These are phyloP conservation scores for Lycium ferocissimum DNA, from an alignment of 257 asterid species.

Conservation along the genomic window DNA sequence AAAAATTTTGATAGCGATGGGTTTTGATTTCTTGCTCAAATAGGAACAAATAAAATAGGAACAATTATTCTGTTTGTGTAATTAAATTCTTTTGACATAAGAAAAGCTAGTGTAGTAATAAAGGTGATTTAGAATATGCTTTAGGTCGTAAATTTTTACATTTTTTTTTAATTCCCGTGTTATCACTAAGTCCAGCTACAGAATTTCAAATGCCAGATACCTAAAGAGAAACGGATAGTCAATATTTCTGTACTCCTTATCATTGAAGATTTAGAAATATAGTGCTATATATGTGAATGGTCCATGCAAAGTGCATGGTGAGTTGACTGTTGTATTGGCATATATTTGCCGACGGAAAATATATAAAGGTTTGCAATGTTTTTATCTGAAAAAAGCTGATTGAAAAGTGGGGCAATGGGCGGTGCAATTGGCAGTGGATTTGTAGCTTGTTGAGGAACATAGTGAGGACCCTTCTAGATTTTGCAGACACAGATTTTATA, in stretches of 20 bases:
- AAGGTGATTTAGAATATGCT: too few species aligned
- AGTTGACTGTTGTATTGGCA: conserved; percentile 7
- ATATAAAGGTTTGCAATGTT: background rate
- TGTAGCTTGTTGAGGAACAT: conserved; percentile 24
- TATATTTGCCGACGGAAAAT: conserved; percentile 9
- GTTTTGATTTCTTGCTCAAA: too few species aligned
- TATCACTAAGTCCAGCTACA: background rate
- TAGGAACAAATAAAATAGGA: too few species aligned
- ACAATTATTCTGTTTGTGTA: too few species aligned
- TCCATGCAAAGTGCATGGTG: background rate
- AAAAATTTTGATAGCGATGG: too few species aligned
- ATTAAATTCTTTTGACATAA: too few species aligned
- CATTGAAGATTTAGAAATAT: background rate
- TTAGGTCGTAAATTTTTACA: background rate
- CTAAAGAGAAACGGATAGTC: background rate
- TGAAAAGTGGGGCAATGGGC: background rate
- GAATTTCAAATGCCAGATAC: background rate
- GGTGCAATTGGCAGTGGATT: background rate
- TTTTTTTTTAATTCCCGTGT: rapidly evolving
- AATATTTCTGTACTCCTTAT: background rate
- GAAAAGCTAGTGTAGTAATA: too few species aligned
- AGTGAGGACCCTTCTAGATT: conserved; percentile 2
- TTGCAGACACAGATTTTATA: background rate
- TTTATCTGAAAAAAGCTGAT: background rate
- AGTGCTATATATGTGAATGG: background rate